Evolutionary conservation across 208 protist genomes (phyloP), one percentile per base, ranked within the genome.

Genomic region (Trypanosoma grayi): DNA sequence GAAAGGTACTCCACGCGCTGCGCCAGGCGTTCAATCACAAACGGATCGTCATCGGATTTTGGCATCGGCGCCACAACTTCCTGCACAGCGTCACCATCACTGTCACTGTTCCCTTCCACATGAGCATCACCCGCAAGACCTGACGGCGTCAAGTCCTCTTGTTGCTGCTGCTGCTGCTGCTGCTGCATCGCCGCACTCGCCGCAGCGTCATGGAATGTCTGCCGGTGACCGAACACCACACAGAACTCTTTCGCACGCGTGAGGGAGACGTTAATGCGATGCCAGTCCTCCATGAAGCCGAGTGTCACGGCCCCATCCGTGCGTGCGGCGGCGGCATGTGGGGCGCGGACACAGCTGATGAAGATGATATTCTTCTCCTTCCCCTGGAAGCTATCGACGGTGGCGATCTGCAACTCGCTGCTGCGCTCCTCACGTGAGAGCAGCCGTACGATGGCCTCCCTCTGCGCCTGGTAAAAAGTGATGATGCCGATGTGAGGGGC

Each of bases 381-480:
- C 1, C 95, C 95, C 69, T 98, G 93, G 58, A 96, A 97, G 55
- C 87, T 91, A 75, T 98, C 95, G 24, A 97, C 92, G 1, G 95
- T 92, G 7, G 81, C 69, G 7, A 98, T 62, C 71, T 95, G 79
- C 53, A 96, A 20, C n/a, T 67, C 74, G 30, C 72, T 79, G 4
- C 55, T 40, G 25, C 64, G 56, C 61, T 95, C 89, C 51, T 88
- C 79, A 8, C 11, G 43, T 18, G 75, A 73, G 24, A 95, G 57
- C 24, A 62, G 9, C 25, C 46, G 51, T 7, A 72, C 20, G 37
- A 95, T 86, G 1, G 73, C 47, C 8, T 80, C 65, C 18, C 59
- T 66, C 73, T 95, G 89, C 24, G 81, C 81, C 13, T 66, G 70
- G 60, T 95, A 95, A 78, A 85, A 95, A 30, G 89, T 95, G 44